Evolutionary conservation across 192 early-diverging fungal species (phyloP).

Genomic region (Mortierella antarctica): DNA sequence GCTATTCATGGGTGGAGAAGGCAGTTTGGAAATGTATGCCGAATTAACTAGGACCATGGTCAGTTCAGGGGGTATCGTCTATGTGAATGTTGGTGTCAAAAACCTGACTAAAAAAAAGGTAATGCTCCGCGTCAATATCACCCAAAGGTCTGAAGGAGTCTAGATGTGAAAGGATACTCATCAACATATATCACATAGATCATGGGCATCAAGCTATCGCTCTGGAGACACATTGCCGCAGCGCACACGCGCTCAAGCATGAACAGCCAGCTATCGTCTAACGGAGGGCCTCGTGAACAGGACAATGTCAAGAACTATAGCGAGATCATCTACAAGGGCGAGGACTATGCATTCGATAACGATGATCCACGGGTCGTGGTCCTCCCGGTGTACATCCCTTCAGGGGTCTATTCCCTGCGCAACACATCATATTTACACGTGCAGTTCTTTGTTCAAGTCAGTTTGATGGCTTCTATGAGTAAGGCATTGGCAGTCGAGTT

Average conservation of each 20-base stretch:
- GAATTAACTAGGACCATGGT: conserved; percentile 53
- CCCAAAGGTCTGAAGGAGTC: neutral
- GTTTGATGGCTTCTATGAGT: conserved; percentile 46
- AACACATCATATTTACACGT: conserved; percentile 35
- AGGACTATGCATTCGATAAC: conserved; percentile 39
- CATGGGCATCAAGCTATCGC: conserved; percentile 49
- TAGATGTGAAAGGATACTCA: neutral
- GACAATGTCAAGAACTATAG: conserved; percentile 46
- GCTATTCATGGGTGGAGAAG: conserved; percentile 49
- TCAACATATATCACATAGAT: conserved; percentile 11
- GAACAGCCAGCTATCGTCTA: neutral
- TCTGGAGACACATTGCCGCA: conserved; percentile 38
- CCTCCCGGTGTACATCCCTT: conserved; percentile 44
- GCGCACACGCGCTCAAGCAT: conserved; percentile 5
- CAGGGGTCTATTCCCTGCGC: conserved; percentile 41
- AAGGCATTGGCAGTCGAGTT: conserved; percentile 42
- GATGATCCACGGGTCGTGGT: conserved; percentile 40
- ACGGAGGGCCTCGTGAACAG: conserved; percentile 15
- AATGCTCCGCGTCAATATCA: neutral
- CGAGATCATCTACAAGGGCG: conserved; percentile 52
- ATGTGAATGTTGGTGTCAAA: conserved; percentile 46
- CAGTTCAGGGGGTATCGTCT: conserved; percentile 44
- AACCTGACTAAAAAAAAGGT: conserved; percentile 52
- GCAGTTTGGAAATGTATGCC: conserved; percentile 47
- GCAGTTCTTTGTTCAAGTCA: conserved; percentile 50